A percentile compares a stretch with the other conserved stretches of the same genome.
These are phyloP conservation scores for Cupressus sempervirens DNA, from an alignment of 75 land plant genomes.

Conservation along the genomic window DNA sequence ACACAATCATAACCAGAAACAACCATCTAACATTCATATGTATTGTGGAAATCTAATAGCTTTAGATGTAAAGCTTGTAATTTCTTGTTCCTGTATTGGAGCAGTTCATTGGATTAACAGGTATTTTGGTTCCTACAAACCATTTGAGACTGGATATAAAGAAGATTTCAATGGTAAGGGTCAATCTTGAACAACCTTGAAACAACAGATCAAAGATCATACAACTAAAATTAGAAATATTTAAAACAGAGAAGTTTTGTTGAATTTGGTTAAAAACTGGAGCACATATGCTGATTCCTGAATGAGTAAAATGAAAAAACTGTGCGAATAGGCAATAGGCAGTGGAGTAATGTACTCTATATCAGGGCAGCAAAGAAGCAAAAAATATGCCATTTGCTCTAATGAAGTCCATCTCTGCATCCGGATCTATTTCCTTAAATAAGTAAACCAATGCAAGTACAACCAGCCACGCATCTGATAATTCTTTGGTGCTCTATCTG, in stretches of 20 bases:
- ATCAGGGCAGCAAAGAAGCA: not conserved
- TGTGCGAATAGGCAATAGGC: not conserved
- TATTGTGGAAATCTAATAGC: too few species aligned
- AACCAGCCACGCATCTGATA: not conserved
- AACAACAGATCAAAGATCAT: not conserved
- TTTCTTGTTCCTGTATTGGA: not conserved
- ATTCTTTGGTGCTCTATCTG: not conserved
- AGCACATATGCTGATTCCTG: too few species aligned
- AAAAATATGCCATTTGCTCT: not conserved
- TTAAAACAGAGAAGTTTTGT: not conserved
- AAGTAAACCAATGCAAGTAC: not conserved
- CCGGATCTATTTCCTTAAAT: not conserved
- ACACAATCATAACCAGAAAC: too few species aligned
- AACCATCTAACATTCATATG: too few species aligned
- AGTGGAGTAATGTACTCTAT: not conserved
- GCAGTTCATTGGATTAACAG: not conserved
- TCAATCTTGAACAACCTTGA: not conserved
- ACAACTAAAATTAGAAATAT: not conserved
- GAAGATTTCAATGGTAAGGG: not conserved
- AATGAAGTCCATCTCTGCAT: not conserved
- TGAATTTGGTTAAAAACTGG: not conserved
- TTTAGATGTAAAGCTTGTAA: not conserved
- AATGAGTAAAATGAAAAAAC: not conserved
- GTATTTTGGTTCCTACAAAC: not conserved
- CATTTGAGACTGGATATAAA: not conserved